These are phyloP conservation scores for Coemansia sp. DNA, from an alignment of 192 early-diverging fungal genomes.

Conservation along the genomic window DNA sequence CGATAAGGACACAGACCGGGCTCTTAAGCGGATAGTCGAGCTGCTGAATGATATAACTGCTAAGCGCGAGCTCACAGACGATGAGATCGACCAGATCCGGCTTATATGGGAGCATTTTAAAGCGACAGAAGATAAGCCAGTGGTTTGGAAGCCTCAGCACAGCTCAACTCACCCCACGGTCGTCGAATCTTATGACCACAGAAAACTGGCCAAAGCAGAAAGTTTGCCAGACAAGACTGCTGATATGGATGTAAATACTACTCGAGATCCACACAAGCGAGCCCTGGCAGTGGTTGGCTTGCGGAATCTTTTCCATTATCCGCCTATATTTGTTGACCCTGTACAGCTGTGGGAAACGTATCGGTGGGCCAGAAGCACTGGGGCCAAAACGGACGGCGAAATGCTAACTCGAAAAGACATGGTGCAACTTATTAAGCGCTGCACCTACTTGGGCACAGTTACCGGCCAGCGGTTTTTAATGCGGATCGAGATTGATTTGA, in stretches of 20 bases:
- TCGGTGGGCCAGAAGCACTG: conserved; percentile 1
- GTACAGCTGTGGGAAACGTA: conserved; percentile 21
- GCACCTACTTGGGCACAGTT: conserved; percentile 16
- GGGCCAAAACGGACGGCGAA: background rate
- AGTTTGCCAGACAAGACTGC: background rate
- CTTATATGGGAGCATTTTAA: conserved; percentile 22
- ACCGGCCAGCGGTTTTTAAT: conserved; percentile 20
- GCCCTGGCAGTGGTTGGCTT: conserved; percentile 2
- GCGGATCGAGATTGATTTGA: conserved; percentile 33
- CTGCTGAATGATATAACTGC: conserved; percentile 9
- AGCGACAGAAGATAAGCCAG: background rate
- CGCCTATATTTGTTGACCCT: conserved; percentile 16
- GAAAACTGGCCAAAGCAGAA: too few species aligned
- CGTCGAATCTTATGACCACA: too few species aligned
- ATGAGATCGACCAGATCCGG: conserved; percentile 16
- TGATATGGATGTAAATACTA: background rate
- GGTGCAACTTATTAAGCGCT: conserved; percentile 12
- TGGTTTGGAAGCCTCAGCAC: conserved; percentile 4
- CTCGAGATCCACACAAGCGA: background rate
- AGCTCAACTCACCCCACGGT: too few species aligned
- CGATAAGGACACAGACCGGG: conserved; percentile 20
- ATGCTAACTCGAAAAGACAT: conserved; percentile 2
- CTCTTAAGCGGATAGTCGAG: conserved; percentile 21
- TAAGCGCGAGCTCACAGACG: conserved; percentile 12
- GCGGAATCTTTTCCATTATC: conserved; percentile 6